Conservation (phyloP, 352 stramenopile genomes). For the Peronospora destructor region DNA sequence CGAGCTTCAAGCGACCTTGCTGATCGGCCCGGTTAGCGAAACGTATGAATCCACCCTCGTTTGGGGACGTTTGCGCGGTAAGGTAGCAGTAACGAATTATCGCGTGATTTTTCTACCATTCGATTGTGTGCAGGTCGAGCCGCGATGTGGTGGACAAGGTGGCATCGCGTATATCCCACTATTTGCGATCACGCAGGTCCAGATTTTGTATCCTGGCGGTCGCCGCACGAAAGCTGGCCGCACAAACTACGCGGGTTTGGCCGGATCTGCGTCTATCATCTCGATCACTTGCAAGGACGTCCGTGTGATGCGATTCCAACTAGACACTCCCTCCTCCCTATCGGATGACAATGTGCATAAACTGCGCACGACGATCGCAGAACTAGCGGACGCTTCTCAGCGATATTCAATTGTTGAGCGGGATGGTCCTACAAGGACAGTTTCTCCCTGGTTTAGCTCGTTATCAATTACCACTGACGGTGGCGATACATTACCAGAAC, state of each 20-base stretch:
- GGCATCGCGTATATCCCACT: slow-evolving; percentile 64
- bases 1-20: slow-evolving; percentile 45
- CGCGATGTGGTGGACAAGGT: slow-evolving; percentile 31
- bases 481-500: slow-evolving; percentile 10
- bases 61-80: slow-evolving; percentile 61
- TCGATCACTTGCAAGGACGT: slow-evolving; percentile 77
- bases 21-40: slow-evolving; percentile 57
- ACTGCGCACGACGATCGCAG: slow-evolving; percentile 42
- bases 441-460: slow-evolving; percentile 16
- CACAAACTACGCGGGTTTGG: slow-evolving; percentile 42
- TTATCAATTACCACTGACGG: slow-evolving; percentile 5
- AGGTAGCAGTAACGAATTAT: slow-evolving; percentile 71
- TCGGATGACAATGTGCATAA: slow-evolving; percentile 47
- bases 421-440: slow-evolving; percentile 7
- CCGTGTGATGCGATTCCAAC: slow-evolving; percentile 57
- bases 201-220: slow-evolving; percentile 55
- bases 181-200: slow-evolving; percentile 56
- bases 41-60: slow-evolving; percentile 46
- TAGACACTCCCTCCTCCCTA: slow-evolving; percentile 41
- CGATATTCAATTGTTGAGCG: slow-evolving; percentile 36
- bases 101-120: slow-evolving; percentile 65
- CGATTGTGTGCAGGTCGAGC: slow-evolving; percentile 40
- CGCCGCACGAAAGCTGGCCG: slow-evolving; percentile 47
- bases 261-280: slow-evolving; percentile 40
- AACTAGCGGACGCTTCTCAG: slow-evolving; percentile 53